Percentiles rank a stretch among this genome's conserved stretches.
phyloP scores from a whole-genome alignment of 805 yeast species.

The Metschnikowia noctiluminum region DNA sequence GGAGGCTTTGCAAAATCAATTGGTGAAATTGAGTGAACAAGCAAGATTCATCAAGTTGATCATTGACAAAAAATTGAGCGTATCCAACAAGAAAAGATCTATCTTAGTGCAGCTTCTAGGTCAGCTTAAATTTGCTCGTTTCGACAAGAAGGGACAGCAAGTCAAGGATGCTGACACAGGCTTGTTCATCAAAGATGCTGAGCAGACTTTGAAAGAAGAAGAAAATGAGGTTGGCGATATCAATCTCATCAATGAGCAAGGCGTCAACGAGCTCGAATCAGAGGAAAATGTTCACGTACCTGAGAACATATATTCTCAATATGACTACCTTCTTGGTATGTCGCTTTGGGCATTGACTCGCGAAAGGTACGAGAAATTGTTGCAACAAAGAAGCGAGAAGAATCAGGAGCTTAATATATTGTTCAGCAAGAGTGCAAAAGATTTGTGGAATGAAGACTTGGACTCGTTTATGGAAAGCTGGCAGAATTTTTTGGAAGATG shows the following conservation, averaged over 20 bases:
- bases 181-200: conserved; percentile 24
- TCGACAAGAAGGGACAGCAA: conserved; percentile 67
- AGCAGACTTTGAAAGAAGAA: conserved; percentile 36
- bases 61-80: conserved; percentile 65
- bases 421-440: conserved; percentile 72
- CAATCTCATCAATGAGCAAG: conserved; percentile 18
- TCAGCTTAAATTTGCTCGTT: conserved; percentile 67
- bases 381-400: conserved; percentile 68
- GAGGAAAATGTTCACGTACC: conserved; percentile 40
- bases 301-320: conserved; percentile 59
- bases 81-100: conserved; percentile 72
- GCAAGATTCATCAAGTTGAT: conserved; percentile 91
- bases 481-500: conserved; percentile 63
- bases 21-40: conserved; percentile 73
- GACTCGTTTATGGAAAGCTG: conserved; percentile 68
- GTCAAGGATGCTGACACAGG: conserved; percentile 40
- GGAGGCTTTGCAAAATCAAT: conserved; percentile 63
- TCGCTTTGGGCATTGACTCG: conserved; percentile 88
- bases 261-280: conserved; percentile 27
- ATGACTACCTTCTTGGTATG: conserved; percentile 89
- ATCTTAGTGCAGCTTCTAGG: conserved; percentile 62
- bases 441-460: conserved; percentile 82
- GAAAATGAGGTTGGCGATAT: conserved; percentile 36
- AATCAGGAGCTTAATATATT: conserved; percentile 67
- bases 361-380: conserved; percentile 80